Evolutionary conservation across 1,284 basidiomycete genomes (phyloP).

Genomic region (Trichosporon coremiiforme): DNA sequence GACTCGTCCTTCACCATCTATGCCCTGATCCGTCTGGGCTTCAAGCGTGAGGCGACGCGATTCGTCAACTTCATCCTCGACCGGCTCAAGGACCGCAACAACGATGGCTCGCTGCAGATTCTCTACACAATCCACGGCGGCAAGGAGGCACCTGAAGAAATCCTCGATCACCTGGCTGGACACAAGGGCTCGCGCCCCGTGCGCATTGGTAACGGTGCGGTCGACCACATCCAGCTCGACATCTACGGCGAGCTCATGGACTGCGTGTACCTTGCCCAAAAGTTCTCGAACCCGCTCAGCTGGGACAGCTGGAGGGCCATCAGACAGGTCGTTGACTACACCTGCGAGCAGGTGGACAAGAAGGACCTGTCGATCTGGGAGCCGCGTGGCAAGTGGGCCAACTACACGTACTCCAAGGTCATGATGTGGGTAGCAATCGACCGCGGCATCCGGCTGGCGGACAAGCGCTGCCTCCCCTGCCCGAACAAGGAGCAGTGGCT

Average conservation of each 20-base stretch:
- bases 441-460: slow-evolving; percentile 81
- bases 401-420: slow-evolving; percentile 88
- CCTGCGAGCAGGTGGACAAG: slow-evolving; percentile 45
- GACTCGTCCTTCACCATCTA: slow-evolving; percentile 91
- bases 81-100: slow-evolving; percentile 74
- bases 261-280: slow-evolving; percentile 90
- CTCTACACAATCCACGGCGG: slow-evolving; percentile 61
- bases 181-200: slow-evolving; percentile 69
- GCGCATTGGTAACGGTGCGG: slow-evolving; percentile 83
- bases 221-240: slow-evolving; percentile 85
- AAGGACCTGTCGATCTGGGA: slow-evolving; percentile 71
- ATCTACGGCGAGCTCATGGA: slow-evolving; percentile 90
- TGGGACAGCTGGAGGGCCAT: slow-evolving; percentile 69
- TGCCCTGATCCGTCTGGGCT: slow-evolving; percentile 84
- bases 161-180: slow-evolving; percentile 78
- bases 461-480: slow-evolving; percentile 70
- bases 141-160: slow-evolving; percentile 79
- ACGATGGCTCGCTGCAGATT: slow-evolving; percentile 85
- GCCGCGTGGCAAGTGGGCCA: slow-evolving; percentile 74
- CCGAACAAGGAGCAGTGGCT: slow-evolving; percentile 66
- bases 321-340: slow-evolving; percentile 58
- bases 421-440: slow-evolving; percentile 96
- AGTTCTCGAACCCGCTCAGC: slow-evolving; percentile 64
- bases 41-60: slow-evolving; percentile 70
- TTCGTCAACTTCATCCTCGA: slow-evolving; percentile 89